phyloP scores from a whole-genome alignment of 2,329 filamentous ascomycete species.

The Aspergillus sp. region DNA sequence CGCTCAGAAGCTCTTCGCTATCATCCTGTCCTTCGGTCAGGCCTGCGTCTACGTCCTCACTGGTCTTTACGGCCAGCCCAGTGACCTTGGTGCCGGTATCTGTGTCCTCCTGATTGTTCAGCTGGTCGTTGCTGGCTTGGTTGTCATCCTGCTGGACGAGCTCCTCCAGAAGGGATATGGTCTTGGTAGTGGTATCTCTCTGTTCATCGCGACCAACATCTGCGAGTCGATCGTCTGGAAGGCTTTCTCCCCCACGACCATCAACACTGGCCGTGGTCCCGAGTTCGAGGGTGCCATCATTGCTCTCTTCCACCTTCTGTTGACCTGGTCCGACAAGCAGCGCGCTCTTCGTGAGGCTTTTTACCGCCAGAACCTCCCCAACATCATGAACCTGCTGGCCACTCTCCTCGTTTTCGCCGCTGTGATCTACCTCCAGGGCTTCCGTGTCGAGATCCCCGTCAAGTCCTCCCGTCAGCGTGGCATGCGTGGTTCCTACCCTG shows the following conservation, averaged over 20 bases:
- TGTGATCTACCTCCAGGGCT: conserved; percentile 98
- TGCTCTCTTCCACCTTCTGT: conserved; percentile 92
- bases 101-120: conserved; percentile 98
- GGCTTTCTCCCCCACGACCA: conserved; percentile 97
- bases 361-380: conserved; percentile 98
- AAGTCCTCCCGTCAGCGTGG: conserved; percentile 99
- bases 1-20: conserved; percentile 97
- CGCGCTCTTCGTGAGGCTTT: conserved; percentile 97
- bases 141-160: conserved; percentile 98
- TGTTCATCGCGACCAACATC: conserved; percentile 99
- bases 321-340: conserved; percentile 99
- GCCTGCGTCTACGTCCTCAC: conserved; percentile 98
- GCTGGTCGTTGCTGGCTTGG: conserved; percentile 94
- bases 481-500: conserved; percentile 95
- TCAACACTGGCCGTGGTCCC: conserved; percentile 98
- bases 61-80: conserved; percentile 94
- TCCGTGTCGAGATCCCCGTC: conserved; percentile 99
- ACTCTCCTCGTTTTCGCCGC: conserved; percentile 92
- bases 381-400: conserved; percentile 97
- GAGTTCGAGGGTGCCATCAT: conserved; percentile 99
- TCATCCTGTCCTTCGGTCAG: conserved; percentile 96
- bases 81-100: conserved; percentile 94
- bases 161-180: conserved; percentile 99
- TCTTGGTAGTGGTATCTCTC: conserved; percentile 95
- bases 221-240: conserved; percentile 99